Base-by-base conservation (phyloP, 2,329 filamentous ascomycete genomes). In the Thelonectria discophora region DNA sequence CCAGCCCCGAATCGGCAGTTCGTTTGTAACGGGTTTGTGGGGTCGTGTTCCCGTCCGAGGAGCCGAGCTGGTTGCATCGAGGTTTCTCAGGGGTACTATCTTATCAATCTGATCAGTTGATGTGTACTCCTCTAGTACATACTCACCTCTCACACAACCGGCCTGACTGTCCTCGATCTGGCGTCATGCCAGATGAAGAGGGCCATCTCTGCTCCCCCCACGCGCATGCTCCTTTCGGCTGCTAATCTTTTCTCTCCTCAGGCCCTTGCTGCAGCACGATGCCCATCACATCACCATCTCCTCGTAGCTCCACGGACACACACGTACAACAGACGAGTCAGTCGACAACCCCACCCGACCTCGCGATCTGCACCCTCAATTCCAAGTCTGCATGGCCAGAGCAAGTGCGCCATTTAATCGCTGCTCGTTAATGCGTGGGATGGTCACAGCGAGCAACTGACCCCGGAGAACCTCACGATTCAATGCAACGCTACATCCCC, bases 1-100 rank as follows among this genome's bases (percentile, higher is more conserved):
- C 27, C 20, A 47, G 12, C 37, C 30, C 32, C 52, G 20, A 55
- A 55, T 40, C 43, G 52, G 52, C 43, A 55, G 53, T 48, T 55
- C 32, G 32, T 27, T 18, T 18, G 18, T 18, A 30, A 13, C 34
- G 6, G 34, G 6, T 37, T 37, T 37, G 34, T 37, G 34, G 34
- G 34, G 34, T 12, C 34, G 34, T 13, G 34, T 37, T 37, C 34
- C 34, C 34, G 34, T 37, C 34, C 34, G 27, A 30, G 34, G 11
- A 37, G 34, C 34, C 34, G 34, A 37, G 15, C 3, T 13, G 15
- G 34, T 37, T 37, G 34, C 34, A 37, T 37, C 15, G 7, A 37
- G 2, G 34, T 34, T 34, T 9, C 7, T 7, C 7, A 4, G 4
- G 4, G 24, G 24, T 24, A n/a, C 32, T 13, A 37, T 37, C 34